Conservation (phyloP, 768 basidiomycete species). For the Termitomyces sp. region DNA sequence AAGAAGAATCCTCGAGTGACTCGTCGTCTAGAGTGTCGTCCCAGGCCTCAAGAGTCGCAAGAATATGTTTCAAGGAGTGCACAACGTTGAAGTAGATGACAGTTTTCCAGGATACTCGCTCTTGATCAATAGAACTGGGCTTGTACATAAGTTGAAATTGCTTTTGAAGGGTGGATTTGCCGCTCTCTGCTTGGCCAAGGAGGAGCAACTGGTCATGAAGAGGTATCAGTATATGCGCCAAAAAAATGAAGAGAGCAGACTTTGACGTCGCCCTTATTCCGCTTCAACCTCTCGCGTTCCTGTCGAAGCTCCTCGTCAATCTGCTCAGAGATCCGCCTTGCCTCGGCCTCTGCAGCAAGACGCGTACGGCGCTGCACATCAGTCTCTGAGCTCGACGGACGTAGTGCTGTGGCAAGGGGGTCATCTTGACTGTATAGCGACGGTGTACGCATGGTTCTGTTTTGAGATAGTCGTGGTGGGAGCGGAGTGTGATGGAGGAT, state of each 20-base stretch:
- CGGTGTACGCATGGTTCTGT: constrained; percentile 49
- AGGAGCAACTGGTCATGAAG: constrained; percentile 52
- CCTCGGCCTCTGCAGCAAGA: constrained; percentile 64
- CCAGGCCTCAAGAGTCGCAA: constrained; percentile 56
- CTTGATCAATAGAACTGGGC: constrained; percentile 61
- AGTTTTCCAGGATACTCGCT: constrained; percentile 67
- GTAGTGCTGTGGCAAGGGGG: constrained; percentile 62
- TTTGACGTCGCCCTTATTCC: constrained; percentile 71
- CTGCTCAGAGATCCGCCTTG: constrained; percentile 69
- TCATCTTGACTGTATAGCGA: constrained; percentile 74
- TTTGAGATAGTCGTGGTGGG: constrained; percentile 21
- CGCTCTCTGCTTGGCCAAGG: constrained; percentile 75
- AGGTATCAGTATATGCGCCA: constrained; percentile 30
- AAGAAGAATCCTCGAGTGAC: constrained; percentile 24
- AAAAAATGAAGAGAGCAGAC: constrained; percentile 25
- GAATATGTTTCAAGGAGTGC: constrained; percentile 63
- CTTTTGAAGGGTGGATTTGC: constrained; percentile 73
- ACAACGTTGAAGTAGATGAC: constrained; percentile 77
- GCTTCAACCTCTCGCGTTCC: constrained; percentile 62
- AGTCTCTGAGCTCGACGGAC: constrained; percentile 62
- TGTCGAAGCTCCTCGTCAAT: constrained; percentile 77
- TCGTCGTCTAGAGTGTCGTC: constrained; percentile 56
- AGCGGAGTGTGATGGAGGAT: constrained; percentile 12
- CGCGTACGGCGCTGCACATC: constrained; percentile 57
- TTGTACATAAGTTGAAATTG: constrained; percentile 81